Base-by-base conservation (phyloP, 2,329 filamentous ascomycete species). In the Aquanectria penicillioides region DNA sequence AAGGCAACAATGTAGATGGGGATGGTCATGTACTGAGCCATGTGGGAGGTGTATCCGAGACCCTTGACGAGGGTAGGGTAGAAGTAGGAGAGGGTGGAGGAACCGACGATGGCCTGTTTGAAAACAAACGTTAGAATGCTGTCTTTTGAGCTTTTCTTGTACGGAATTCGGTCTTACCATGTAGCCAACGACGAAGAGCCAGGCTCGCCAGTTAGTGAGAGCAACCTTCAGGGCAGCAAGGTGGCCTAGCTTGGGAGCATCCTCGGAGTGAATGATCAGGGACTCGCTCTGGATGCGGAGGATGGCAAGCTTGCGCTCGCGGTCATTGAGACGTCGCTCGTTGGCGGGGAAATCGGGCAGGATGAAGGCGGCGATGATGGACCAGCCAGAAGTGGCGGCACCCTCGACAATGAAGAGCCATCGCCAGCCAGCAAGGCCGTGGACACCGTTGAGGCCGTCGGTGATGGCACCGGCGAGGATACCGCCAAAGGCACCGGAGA, bases 341-440 rank as follows among this genome's bases (percentile, higher is more conserved):
- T 86, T 81, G 61, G 88, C 86, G 0, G 90, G 90, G 69, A 89
- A 92, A 68, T 92, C 89, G 61, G 88, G 83, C 2, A 91, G 86
- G 69, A 86, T 80, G 81, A 85, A 90, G 74, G 86, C 88, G 5
- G 82, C 84, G 2, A 78, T 73, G 6, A 88, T 65, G 2, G 87
- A 88, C n/a, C 65, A 89, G 3, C 89, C 17, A 5, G 89, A 78
- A 0, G 89, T 90, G 0, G 81, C 81, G 3, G 89, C 77, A 2
- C 88, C 88, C 75, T 87, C 83, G 15, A 86, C 76, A 38, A 87
- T 76, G 55, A 83, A 83, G 15, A 83, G 77, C 82, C 77, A 84
- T 23, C 77, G 74, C 79, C 80, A 84, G 6, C 81, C 81, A 4
- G 72, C 68, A 23, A 75, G 68, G 1, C 81, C 80, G 10, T 82